Base-by-base conservation (phyloP, 495 filamentous ascomycete genomes). In the Cercophora scortea region DNA sequence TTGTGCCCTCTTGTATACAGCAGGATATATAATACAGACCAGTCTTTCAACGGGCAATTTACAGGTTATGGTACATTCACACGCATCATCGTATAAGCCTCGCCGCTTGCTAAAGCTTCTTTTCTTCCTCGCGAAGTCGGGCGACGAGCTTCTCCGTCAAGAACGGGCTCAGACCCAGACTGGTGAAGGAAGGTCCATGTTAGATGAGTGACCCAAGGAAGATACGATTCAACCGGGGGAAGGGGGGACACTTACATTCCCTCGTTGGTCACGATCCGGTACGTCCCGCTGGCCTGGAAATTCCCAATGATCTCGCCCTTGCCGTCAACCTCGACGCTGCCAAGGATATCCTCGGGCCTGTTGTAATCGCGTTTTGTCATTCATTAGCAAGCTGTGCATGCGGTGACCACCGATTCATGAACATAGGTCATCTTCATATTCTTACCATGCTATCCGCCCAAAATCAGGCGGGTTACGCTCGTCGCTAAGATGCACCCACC, bases 401-500 rank as follows among this genome's bases (percentile, higher is more conserved):
- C n/a, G n/a, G n/a, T n/a, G n/a, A n/a, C n/a, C n/a, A n/a, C n/a
- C n/a, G n/a, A n/a, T n/a, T n/a, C n/a, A n/a, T n/a, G n/a, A n/a
- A n/a, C n/a, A n/a, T n/a, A n/a, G n/a, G n/a, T n/a, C n/a, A n/a
- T 25, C 25, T 25, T 25, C n/a, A 25, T 25, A 2, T 25, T 25
- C 25, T 19, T 53, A 66, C 79, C 86, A 88, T 43, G 92, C 87
- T 60, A 96, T 95, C 47, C 93, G 68, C 0, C 93, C 93, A 73
- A 80, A 98, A 56, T 96, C 90, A 8, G 91, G 91, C 15, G 90
- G 88, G 48, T 87, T 85, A 53, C 93, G 74, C 58, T 63, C 61
- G 62, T 96, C 93, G 45, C 85, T 92, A 5, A 98, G 76, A 75
- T 98, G 93, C 15, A 96, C 79, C 75, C 86, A 93, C 0, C 93